Base-by-base conservation (phyloP, 208 protist species). In the Acanthamoeba culbertsoni region DNA sequence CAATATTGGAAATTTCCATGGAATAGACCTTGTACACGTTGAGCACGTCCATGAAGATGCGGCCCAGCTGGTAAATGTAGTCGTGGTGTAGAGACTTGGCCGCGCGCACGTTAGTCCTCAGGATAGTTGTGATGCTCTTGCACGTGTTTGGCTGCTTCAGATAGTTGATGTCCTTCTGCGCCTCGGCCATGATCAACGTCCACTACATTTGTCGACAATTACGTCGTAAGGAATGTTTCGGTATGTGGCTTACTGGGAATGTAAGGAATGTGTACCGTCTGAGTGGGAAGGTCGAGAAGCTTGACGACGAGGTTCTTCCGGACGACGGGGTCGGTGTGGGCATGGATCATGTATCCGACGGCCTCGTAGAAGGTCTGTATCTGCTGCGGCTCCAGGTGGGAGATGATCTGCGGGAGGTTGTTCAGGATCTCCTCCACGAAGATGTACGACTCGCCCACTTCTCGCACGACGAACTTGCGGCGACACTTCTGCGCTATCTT, bases 361-460 rank as follows among this genome's bases (percentile, higher is more conserved):
- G 99, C 98, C 95, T 99, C 98, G 95, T 99, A 99, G 94, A 99
- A 99, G 6, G 97, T 98, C 28, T 99, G 98, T 16, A 99, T 97
- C 95, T 97, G 98, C 89, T 96, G 93, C 57, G 96, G 96, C 57
- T 98, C 96, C 20, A 99, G 96, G 93, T 99, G 96, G n/a, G 95
- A 95, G 7, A 99, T 99, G 40, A 98, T 98, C 14, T 79, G 68
- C 4, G 93, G 94, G 94, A 99, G 98, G 4, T 96, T 95, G 37
- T 95, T 88, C 0, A 99, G 96, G 26, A 99, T 96, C 89, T 99
- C 97, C 40, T 99, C 96, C 12, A 99, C 98, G 73, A 99, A 99
- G 6, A 97, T 96, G 16, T 75, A 35, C 37, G n/a, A 42, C 71
- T 99, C 98, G 20, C 93, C 96, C 0, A 95, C 28, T 91, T 98